Percentiles rank a stretch among this genome's conserved stretches.
Conservation (phyloP, 306 rosid genomes). For the Leucaena leucocephala region DNA sequence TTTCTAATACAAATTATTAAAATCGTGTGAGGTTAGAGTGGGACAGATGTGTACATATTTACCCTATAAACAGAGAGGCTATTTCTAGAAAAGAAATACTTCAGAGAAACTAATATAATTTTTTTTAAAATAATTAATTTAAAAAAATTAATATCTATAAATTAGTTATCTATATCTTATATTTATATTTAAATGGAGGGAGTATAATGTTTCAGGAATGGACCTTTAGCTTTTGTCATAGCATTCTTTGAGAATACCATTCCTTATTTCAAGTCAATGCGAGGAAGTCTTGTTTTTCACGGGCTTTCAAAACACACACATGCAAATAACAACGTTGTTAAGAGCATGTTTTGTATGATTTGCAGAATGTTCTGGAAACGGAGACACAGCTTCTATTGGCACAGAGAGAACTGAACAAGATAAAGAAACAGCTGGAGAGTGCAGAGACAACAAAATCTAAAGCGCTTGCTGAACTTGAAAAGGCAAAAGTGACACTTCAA, state of each 20-base stretch:
- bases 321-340: background rate
- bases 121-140: no score
- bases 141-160: no score
- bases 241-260: background rate
- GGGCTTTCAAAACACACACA: background rate
- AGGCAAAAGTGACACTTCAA: conserved; percentile 62
- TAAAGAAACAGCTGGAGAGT: conserved; percentile 57
- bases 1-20: no score
- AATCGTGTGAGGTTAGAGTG: no score
- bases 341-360: background rate
- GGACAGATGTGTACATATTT: no score
- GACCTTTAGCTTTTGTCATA: background rate
- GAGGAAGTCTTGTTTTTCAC: background rate
- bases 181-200: no score
- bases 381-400: conserved; percentile 83
- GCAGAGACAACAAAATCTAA: conserved; percentile 53
- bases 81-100: no score
- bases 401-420: conserved; percentile 66
- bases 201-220: no score
- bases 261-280: background rate
- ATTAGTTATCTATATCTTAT: no score
- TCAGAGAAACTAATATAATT: no score
- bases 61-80: no score
- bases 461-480: conserved; percentile 69
- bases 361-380: conserved; percentile 75